These are phyloP conservation scores for Aspergillus hancockii DNA, from an alignment of 495 filamentous ascomycete species.

Conservation along the genomic window DNA sequence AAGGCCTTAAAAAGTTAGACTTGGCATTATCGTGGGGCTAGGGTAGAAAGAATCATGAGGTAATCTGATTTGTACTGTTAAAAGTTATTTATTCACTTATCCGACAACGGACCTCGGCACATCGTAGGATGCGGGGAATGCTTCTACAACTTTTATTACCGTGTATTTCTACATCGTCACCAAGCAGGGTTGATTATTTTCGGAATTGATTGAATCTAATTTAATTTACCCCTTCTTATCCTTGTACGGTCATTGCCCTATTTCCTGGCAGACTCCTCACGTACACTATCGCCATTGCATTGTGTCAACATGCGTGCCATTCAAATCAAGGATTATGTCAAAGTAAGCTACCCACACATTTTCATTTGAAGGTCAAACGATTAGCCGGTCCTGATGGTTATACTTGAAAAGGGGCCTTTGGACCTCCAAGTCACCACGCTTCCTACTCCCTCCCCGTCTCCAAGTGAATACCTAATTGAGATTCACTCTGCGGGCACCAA, in stretches of 20 bases:
- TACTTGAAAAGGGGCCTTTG: conserved; percentile 61
- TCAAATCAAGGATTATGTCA: conserved; percentile 80
- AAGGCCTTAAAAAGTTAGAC: too few relatives aligned
- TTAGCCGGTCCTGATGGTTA: background rate
- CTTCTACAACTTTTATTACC: background rate
- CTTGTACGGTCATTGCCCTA: background rate
- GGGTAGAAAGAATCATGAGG: background rate
- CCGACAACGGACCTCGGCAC: conserved; percentile 35
- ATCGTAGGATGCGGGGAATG: conserved; percentile 23
- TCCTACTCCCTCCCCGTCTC: conserved; percentile 66
- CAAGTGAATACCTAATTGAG: conserved; percentile 81
- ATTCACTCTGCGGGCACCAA: conserved; percentile 89
- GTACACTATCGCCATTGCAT: background rate
- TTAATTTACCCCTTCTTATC: background rate
- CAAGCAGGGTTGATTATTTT: background rate
- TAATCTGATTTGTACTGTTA: background rate
- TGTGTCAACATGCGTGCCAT: conserved; percentile 74
- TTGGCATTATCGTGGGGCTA: background rate
- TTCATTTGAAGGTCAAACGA: background rate
- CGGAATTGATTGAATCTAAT: background rate
- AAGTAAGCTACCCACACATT: conserved; percentile 47
- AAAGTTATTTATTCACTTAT: conserved; percentile 14
- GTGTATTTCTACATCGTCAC: background rate
- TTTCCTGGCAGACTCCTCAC: background rate
- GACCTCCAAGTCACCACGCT: conserved; percentile 76